A percentile compares a stretch with the other conserved stretches of the same genome.
These are phyloP conservation scores for Ogataea minuta DNA, from an alignment of 805 yeast genomes.

Conservation along the genomic window DNA sequence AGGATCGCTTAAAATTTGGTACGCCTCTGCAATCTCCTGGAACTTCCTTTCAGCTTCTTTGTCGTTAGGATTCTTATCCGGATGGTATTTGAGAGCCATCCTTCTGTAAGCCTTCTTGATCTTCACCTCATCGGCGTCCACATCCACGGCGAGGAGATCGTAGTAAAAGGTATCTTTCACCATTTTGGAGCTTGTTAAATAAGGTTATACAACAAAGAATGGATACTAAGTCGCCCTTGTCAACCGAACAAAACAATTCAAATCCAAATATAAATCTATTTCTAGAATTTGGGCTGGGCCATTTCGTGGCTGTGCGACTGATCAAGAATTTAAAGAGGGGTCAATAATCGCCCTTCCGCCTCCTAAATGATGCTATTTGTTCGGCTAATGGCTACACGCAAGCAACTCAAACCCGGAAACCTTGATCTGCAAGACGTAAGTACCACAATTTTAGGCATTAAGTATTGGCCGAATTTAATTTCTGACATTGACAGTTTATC, in stretches of 20 bases:
- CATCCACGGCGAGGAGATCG: slow-evolving; percentile 57
- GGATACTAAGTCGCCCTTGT: no score
- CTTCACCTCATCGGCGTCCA: slow-evolving; percentile 60
- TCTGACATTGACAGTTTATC: slow-evolving; percentile 26
- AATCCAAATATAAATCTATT: no score
- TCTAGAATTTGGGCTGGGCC: no score
- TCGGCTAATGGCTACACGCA: no score
- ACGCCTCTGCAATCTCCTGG: slow-evolving; percentile 63
- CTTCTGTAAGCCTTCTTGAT: slow-evolving; percentile 80
- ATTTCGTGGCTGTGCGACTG: no score
- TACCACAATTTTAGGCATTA: background rate
- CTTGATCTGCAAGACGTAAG: slow-evolving; percentile 7
- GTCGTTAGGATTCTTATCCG: slow-evolving; percentile 77
- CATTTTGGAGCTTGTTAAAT: slow-evolving; percentile 38
- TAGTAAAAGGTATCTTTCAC: slow-evolving; percentile 75
- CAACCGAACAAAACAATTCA: no score
- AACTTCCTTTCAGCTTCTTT: slow-evolving; percentile 74
- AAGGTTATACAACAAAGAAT: no score
- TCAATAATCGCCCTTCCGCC: no score
- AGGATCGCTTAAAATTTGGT: slow-evolving; percentile 71
- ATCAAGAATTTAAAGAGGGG: no score
- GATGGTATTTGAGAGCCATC: slow-evolving; percentile 73
- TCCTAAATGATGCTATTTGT: no score
- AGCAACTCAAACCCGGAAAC: no score
- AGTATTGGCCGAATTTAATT: background rate